phyloP scores from a whole-genome alignment of 257 asterid genomes.

The Striga asiatica region DNA sequence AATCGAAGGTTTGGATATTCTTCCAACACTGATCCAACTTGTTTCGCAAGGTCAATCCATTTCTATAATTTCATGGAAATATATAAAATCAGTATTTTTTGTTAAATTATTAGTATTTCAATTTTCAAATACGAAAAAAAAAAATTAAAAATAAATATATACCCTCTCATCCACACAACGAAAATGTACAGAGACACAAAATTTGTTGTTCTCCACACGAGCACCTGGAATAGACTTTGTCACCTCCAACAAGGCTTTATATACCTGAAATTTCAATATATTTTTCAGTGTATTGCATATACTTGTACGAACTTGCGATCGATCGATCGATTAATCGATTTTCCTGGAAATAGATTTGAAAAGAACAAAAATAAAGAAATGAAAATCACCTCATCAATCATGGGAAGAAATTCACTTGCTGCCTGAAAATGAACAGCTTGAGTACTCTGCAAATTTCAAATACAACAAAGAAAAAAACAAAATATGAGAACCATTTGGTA shows the following conservation, averaged over 20 bases:
- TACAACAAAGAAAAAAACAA: too few species aligned
- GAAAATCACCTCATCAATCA: constrained; percentile 56
- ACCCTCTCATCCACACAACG: constrained; percentile 97
- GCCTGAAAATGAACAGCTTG: constrained; percentile 60
- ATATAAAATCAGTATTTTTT: neutral
- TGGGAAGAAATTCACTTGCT: constrained; percentile 84
- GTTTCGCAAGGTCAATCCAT: constrained; percentile 75
- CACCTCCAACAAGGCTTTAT: constrained; percentile 44
- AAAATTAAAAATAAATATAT: neutral
- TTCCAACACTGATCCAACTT: constrained; percentile 64
- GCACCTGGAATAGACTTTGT: constrained; percentile 66
- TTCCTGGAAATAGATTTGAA: too few species aligned
- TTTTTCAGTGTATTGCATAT: too few species aligned
- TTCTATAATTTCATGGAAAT: too few species aligned
- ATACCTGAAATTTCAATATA: constrained; percentile 34
- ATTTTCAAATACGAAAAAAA: neutral
- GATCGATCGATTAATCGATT: too few species aligned
- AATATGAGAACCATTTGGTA: too few species aligned
- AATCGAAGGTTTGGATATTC: constrained; percentile 71
- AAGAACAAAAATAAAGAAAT: neutral
- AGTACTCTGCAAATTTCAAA: neutral
- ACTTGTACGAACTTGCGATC: too few species aligned
- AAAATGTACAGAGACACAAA: constrained; percentile 81
- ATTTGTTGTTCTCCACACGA: constrained; percentile 78
- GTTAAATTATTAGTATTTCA: neutral